A percentile compares a stretch with the other conserved stretches of the same genome.
These are phyloP conservation scores for Xylaria sp. DNA, from an alignment of 2,329 filamentous ascomycete species.

Conservation along the genomic window DNA sequence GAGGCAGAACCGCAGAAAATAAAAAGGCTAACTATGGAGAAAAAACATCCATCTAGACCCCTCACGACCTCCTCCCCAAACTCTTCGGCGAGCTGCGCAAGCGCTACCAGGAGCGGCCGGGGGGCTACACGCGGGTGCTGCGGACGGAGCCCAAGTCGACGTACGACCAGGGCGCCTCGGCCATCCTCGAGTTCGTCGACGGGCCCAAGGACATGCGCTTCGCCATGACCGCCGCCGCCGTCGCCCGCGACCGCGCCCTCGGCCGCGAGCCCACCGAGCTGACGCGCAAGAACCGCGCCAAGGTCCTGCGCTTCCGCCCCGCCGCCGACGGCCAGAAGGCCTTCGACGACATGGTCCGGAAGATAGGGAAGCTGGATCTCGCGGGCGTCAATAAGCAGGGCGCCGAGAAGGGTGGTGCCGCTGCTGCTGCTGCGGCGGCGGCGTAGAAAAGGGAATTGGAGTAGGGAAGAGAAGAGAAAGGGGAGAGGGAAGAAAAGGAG, in stretches of 20 bases:
- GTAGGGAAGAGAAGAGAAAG: background rate
- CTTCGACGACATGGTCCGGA: slow-evolving; percentile 73
- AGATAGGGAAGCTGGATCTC: slow-evolving; percentile 52
- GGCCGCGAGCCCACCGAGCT: slow-evolving; percentile 73
- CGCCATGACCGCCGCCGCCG: slow-evolving; percentile 87
- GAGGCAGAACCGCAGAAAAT: background rate
- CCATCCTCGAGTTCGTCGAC: slow-evolving; percentile 95
- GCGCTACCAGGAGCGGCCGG: slow-evolving; percentile 82
- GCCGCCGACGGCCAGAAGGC: slow-evolving; percentile 72
- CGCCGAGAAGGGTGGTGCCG: background rate
- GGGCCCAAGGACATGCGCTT: slow-evolving; percentile 94
- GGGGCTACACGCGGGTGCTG: slow-evolving; percentile 94
- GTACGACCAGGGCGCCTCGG: slow-evolving; percentile 85
- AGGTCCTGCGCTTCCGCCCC: slow-evolving; percentile 81
- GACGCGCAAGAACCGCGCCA: slow-evolving; percentile 81
- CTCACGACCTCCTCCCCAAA: slow-evolving; percentile 79
- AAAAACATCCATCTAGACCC: slow-evolving; percentile 64
- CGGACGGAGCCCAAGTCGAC: slow-evolving; percentile 88
- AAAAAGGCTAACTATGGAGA: background rate
- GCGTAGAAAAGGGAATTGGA: background rate
- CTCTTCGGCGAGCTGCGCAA: slow-evolving; percentile 84
- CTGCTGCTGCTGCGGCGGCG: background rate
- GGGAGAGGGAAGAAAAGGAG: background rate
- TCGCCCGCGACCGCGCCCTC: slow-evolving; percentile 71
- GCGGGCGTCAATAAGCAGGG: slow-evolving; percentile 39